A percentile compares a stretch with the other conserved stretches of the same genome.
Conservation (phyloP, 1,284 basidiomycete genomes). For the Trichosporon coremiiforme region DNA sequence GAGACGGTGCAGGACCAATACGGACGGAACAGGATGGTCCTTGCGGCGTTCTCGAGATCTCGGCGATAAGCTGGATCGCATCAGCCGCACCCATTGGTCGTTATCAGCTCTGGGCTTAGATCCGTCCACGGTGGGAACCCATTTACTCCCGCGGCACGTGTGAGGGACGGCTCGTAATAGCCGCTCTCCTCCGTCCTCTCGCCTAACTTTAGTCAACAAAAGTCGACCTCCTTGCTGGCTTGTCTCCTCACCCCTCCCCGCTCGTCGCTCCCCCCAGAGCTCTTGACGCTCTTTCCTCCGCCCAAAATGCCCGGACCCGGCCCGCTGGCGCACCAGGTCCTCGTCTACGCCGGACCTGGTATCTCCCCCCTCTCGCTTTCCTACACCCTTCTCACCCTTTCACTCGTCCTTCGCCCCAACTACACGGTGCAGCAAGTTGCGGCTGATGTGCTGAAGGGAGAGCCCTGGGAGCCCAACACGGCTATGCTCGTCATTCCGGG, state of each 20-base stretch:
- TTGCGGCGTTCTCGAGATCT: conserved; percentile 31
- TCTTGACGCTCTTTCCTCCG: neutral
- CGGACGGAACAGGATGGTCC: conserved; percentile 60
- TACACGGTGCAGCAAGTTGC: conserved; percentile 75
- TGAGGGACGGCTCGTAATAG: conserved; percentile 12
- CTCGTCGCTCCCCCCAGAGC: neutral
- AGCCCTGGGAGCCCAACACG: conserved; percentile 75
- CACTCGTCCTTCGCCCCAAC: conserved; percentile 66
- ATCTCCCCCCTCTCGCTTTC: conserved; percentile 64
- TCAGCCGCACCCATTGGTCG: neutral
- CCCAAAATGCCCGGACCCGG: conserved; percentile 47
- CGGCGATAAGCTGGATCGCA: neutral
- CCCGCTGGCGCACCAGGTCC: conserved; percentile 61
- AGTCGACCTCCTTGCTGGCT: neutral
- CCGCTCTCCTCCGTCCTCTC: neutral
- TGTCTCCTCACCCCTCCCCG: neutral
- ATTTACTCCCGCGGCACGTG: conserved; percentile 13
- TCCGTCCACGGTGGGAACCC: neutral
- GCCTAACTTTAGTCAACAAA: conserved; percentile 20
- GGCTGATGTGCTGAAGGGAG: conserved; percentile 62
- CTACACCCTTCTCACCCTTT: conserved; percentile 64
- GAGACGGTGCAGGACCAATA: conserved; percentile 78
- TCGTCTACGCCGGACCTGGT: conserved; percentile 76
- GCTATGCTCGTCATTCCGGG: conserved; percentile 76
- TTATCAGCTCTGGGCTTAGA: conserved; percentile 7